Conservation (phyloP, 2,329 filamentous ascomycete genomes). For the Colletotrichum gloeosporioides region DNA sequence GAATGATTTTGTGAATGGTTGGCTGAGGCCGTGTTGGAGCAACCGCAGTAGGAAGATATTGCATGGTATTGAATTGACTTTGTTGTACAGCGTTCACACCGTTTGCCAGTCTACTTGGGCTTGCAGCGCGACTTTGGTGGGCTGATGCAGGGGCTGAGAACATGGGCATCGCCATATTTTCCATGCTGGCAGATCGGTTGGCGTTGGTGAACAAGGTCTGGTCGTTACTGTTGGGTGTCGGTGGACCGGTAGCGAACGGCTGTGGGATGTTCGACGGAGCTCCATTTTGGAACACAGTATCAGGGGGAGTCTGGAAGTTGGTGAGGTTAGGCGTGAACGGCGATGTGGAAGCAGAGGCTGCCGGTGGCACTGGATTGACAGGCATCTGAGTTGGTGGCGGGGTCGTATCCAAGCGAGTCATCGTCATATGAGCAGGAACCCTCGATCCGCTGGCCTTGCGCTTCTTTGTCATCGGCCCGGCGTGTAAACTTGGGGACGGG, state of each 20-base stretch:
- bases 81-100: constrained; percentile 46
- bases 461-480: constrained; percentile 76
- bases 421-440: constrained; percentile 75
- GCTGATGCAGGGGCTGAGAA: constrained; percentile 76
- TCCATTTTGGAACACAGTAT: constrained; percentile 34
- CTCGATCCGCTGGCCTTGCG: constrained; percentile 79
- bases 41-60: constrained; percentile 53
- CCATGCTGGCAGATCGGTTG: constrained; percentile 67
- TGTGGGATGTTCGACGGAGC: constrained; percentile 26
- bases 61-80: constrained; percentile 55
- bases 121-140: constrained; percentile 79
- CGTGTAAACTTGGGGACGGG: constrained; percentile 70
- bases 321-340: constrained; percentile 57
- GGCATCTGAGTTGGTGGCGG: constrained; percentile 43
- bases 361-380: constrained; percentile 40
- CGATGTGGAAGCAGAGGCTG: constrained; percentile 50
- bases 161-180: constrained; percentile 67
- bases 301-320: constrained; percentile 45
- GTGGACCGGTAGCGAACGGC: constrained; percentile 59
- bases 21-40: constrained; percentile 52
- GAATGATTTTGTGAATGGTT: constrained; percentile 83
- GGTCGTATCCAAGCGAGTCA: constrained; percentile 79
- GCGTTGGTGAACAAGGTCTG: constrained; percentile 60
- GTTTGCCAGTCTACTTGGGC: constrained; percentile 63
- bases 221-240: constrained; percentile 71